Evolutionary conservation across 352 stramenopile genomes (phyloP), one percentile per base, ranked within the genome.

Genomic region (Phytophthora pluvialis): DNA sequence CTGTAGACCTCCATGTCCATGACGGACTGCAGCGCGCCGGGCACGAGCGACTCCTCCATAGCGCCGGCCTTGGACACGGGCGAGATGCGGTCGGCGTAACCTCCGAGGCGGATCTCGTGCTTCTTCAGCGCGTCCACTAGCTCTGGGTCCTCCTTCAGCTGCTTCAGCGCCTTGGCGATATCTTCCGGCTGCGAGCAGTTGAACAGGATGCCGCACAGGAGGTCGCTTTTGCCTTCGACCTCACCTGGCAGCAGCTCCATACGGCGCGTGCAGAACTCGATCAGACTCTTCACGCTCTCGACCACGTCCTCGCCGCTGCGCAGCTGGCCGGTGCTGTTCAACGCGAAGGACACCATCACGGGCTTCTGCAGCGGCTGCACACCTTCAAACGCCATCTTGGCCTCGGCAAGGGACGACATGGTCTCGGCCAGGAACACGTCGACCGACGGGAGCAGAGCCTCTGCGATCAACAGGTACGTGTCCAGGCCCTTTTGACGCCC

Each of bases 121-220:
- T 68, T 62, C 31, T 67, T 60, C 26, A 91, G 50, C 56, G 72
- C 49, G 10, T 64, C 49, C 48, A 67, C 43, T 5, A 84, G 21
- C 1, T 51, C 62, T n/a, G 44, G n/a, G 21, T 63, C 49, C 9
- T 78, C 58, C 16, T 63, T 52, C 36, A 98, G 74, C 13, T 72
- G 49, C 33, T 79, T 62, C 5, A 98, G 63, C n/a, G 81, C 86
- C 73, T 88, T 91, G 5, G 81, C 83, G 21, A 98, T 97, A 38
- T 92, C 77, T 77, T 98, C 94, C 0, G 94, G 94, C 45, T 97
- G 88, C 53, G 78, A 93, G 63, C 90, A 98, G 69, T 98, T 98
- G 62, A 98, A 98, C 12, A 98, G 61, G 32, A 98, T 76, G 39
- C 63, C 91, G 25, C 76, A 65, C 3, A 97, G 67, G 61, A 61